A percentile compares a stretch with the other conserved stretches of the same genome.
phyloP scores from a whole-genome alignment of 345 rosid species.

The Arabidopsis suecica region DNA sequence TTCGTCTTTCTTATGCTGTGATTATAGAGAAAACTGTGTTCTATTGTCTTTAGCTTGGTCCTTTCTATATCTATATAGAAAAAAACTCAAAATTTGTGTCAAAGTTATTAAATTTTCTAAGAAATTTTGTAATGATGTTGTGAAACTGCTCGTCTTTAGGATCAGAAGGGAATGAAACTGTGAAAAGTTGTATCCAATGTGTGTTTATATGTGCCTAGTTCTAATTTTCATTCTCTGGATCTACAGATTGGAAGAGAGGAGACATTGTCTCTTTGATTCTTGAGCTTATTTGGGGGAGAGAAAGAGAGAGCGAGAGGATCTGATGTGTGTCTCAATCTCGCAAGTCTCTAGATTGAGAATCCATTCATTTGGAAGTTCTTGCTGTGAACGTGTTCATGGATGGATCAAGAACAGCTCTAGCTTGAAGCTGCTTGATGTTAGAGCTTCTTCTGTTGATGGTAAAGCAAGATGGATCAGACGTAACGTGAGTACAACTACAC shows the following conservation, averaged over 20 bases:
- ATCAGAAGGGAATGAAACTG: neutral
- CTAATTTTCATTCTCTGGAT: conserved; percentile 30
- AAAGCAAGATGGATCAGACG: conserved; percentile 66
- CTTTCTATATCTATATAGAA: neutral
- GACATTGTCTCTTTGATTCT: conserved; percentile 50
- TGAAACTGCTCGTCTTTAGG: neutral
- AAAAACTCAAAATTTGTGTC: neutral
- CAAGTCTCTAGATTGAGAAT: conserved; percentile 65
- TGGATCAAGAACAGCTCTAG: conserved; percentile 43
- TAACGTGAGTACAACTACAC: conserved; percentile 52
- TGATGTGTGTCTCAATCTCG: conserved; percentile 68
- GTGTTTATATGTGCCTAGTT: neutral
- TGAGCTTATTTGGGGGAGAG: neutral
- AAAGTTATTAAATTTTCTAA: conserved; percentile 12
- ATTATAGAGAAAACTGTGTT: neutral
- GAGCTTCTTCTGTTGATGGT: conserved; percentile 57
- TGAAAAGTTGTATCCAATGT: neutral
- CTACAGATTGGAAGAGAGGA: conserved; percentile 34
- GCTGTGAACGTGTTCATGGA: conserved; percentile 52
- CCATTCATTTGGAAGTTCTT: conserved; percentile 55
- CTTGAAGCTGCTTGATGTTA: conserved; percentile 50
- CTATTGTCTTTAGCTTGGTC: neutral
- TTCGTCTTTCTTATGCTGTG: conserved; percentile 22
- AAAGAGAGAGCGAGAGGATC: conserved; percentile 12
- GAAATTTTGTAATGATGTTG: conserved; percentile 1